Evolutionary conservation across 1,284 basidiomycete species (phyloP).

Genomic region (Ganoderma leucocontextum): DNA sequence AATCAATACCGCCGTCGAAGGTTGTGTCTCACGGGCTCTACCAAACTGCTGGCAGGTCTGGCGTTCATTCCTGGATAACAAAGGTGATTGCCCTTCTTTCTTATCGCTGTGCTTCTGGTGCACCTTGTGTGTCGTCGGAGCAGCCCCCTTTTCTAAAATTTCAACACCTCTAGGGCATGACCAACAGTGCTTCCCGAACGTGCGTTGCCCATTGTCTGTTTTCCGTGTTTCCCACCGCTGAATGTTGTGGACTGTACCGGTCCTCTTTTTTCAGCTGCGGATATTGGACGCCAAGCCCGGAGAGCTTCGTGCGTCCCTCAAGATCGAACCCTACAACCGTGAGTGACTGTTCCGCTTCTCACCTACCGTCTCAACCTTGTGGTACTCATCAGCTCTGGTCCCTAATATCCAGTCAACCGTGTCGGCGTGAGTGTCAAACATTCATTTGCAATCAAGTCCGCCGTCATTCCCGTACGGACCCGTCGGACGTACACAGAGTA

Average conservation of each 20-base stretch:
- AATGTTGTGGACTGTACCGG: not conserved
- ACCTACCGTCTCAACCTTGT: not conserved
- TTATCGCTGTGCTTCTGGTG: conserved; percentile 11
- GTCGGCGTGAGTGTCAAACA: conserved; percentile 63
- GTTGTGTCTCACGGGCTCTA: not conserved
- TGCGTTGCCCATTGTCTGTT: conserved; percentile 41
- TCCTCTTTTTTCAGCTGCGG: conserved; percentile 57
- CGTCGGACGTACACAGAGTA: not conserved
- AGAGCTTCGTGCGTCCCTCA: conserved; percentile 68
- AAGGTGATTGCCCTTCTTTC: conserved; percentile 52
- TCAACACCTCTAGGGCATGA: conserved; percentile 66
- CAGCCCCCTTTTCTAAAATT: not conserved
- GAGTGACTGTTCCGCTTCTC: conserved; percentile 38
- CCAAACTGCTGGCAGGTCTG: conserved; percentile 65
- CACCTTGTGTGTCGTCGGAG: not conserved
- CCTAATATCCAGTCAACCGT: conserved; percentile 63
- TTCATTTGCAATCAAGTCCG: not conserved
- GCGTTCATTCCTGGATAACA: conserved; percentile 79
- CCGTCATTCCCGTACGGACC: not conserved
- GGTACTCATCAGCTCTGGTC: not conserved
- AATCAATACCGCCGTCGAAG: not conserved
- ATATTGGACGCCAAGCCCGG: conserved; percentile 73
- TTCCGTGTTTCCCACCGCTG: not conserved
- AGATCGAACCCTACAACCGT: conserved; percentile 80
- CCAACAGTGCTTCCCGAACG: conserved; percentile 79